These are phyloP conservation scores for Trichoderma sp. DNA, from an alignment of 2,329 filamentous ascomycete genomes.

Conservation along the genomic window DNA sequence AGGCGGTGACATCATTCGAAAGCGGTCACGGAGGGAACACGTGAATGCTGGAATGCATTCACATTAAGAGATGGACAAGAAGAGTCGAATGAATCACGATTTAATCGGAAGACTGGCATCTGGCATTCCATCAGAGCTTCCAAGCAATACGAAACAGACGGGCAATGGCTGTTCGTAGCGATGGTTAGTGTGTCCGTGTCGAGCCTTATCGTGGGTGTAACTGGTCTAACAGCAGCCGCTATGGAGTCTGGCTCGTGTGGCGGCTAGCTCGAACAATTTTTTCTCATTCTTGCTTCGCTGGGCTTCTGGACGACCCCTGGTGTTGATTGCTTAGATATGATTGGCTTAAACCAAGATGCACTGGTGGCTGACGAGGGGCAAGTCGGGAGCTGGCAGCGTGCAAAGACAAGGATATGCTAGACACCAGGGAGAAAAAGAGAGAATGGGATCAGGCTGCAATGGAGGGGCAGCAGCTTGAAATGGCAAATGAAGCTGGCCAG, in stretches of 20 bases:
- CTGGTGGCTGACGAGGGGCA: constrained; percentile 12
- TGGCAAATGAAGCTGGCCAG: constrained; percentile 2
- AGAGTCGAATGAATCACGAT: background rate
- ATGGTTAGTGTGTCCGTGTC: background rate
- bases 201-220: background rate
- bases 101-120: background rate
- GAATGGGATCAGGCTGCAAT: background rate
- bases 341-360: constrained; percentile 7
- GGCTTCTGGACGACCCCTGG: constrained; percentile 11
- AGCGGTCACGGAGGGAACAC: background rate
- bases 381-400: background rate
- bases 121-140: background rate
- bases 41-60: background rate
- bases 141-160: background rate
- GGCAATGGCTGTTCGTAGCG: background rate
- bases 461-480: constrained; percentile 5
- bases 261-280: constrained; percentile 7
- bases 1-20: constrained; percentile 25
- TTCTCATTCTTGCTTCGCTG: background rate
- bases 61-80: background rate
- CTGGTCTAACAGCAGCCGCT: background rate
- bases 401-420: constrained; percentile 16
- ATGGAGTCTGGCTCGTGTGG: background rate
- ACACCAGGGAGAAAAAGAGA: background rate
- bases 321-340: background rate